Base-by-base conservation (phyloP, 208 protist genomes). In the Acanthamoeba triangularis region DNA sequence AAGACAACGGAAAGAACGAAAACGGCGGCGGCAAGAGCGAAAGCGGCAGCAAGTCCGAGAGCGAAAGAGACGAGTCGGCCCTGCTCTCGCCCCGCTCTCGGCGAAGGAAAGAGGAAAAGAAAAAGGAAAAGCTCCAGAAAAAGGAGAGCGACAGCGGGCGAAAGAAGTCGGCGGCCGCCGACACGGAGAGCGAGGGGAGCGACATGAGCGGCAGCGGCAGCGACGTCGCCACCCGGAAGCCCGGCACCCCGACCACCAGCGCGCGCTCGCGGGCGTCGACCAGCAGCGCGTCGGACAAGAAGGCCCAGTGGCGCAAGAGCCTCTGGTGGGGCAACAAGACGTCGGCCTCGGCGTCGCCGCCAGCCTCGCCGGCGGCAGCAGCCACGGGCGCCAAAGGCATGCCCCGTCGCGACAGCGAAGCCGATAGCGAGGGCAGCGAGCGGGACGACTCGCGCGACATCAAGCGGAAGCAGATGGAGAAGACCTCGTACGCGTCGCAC, bases 401-500 rank as follows among this genome's bases (percentile, higher is more conserved):
- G 49, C 18, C 13, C 28, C 20, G 41, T 44, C 25, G 23, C 11
- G 37, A 87, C 25, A 87, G 78, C 30, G 47, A 87, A 28, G 78
- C 41, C 49, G 78, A 87, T 6, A 74, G 65, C 33, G 47, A 87
- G 28, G 78, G 49, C 28, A 87, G 41, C 23, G 47, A 87, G 49
- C 18, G 49, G 20, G 41, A 49, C 78, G 49, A 87, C 37, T 80
- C 69, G 23, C 78, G 30, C 30, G 49, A 87, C 28, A 41, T 59
- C 3, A 87, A 87, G 49, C 18, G 78, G n/a, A 87, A 87, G 41
- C 41, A 59, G 78, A 87, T 87, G 78, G 78, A 87, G 41, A 87
- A 87, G 49, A 59, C 49, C n/a, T 87, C 41, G 47, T 87, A 41
- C 37, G 37, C 37, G 3, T 3, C 63, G 2, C 37, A 41, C 37